Evolutionary conservation across 2,329 filamentous ascomycete species (phyloP).

Genomic region (Alternaria metachromatica): DNA sequence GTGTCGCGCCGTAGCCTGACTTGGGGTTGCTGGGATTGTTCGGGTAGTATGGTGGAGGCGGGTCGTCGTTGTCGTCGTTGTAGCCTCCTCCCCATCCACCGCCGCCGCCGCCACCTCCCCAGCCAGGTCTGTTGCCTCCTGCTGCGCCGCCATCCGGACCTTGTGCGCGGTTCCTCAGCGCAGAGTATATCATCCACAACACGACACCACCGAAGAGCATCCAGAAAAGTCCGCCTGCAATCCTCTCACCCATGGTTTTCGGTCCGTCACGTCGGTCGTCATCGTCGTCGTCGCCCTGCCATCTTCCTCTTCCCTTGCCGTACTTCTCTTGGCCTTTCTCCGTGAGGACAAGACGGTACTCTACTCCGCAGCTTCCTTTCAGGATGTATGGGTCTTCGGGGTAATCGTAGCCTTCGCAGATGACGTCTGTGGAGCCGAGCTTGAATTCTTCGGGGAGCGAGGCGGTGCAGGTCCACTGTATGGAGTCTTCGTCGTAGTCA

Average conservation of each 20-base stretch:
- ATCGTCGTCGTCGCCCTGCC: slow-evolving; percentile 46
- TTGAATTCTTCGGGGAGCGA: slow-evolving; percentile 68
- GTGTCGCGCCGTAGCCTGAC: slow-evolving; percentile 28
- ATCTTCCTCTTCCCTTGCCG: slow-evolving; percentile 59
- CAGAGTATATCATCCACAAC: slow-evolving; percentile 67
- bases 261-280: slow-evolving; percentile 51
- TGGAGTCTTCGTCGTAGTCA: slow-evolving; percentile 80
- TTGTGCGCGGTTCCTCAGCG: slow-evolving; percentile 48
- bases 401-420: slow-evolving; percentile 85
- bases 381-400: slow-evolving; percentile 84
- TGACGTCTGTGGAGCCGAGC: slow-evolving; percentile 85
- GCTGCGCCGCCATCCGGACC: slow-evolving; percentile 30
- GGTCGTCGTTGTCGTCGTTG: slow-evolving; percentile 52
- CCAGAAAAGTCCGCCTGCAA: slow-evolving; percentile 61
- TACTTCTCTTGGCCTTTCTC: slow-evolving; percentile 75
- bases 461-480: slow-evolving; percentile 90
- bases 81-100: slow-evolving; percentile 48
- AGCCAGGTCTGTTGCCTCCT: slow-evolving; percentile 40
- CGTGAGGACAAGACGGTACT: slow-evolving; percentile 83
- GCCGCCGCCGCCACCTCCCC: slow-evolving; percentile 52
- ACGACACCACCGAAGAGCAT: slow-evolving; percentile 67
- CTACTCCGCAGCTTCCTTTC: slow-evolving; percentile 89
- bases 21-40: slow-evolving; percentile 30
- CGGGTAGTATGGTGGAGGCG: slow-evolving; percentile 57
- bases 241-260: slow-evolving; percentile 37